Evolutionary conservation across 257 asterid species (phyloP), one percentile per base, ranked within the genome.

Genomic region (Thymus quinquecostatus): DNA sequence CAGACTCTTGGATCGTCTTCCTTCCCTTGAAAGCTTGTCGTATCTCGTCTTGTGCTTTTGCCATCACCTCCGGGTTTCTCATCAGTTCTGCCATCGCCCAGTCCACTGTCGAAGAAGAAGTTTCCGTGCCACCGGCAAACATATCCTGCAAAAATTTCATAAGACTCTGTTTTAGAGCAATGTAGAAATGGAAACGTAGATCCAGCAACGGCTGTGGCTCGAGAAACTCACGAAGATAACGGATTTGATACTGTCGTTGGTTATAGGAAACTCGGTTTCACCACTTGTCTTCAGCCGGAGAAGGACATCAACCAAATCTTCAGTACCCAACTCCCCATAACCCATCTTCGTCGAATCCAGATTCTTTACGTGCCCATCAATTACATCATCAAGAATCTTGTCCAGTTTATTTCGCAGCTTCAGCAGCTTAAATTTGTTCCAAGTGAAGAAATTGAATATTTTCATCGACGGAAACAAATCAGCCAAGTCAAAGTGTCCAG

Each of bases 31-130:
- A 80, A 5, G 73, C 61, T 41, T 60, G 69, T 38, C 83, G 55
- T 40, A 77, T 56, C 47, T 83, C 84, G 5, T 13, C 59, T 60
- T 75, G 82, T 10, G 69, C 81, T 60, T 75, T 77, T n/a, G 32
- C 58, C 81, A 83, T 74, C 44, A 43, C 75, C 1, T n/a, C 51
- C 0, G 83, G 83, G 36, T 64, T 77, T 29, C 54, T 83, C 69
- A 80, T 71, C 11, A 83, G 75, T 30, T 80, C 87, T 0, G 77
- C 73, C 85, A 83, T 77, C 3, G 83, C 81, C 85, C 85, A 79
- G 53, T 79, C 87, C 21, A 74, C 70, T 10, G 77, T 70, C 0
- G 85, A 28, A 1, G 87, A 74, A 45, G 87, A 74, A 7, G 85
- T 48, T 6, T 83, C 79, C 4, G 77, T 80, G 7, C 83, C 85